Base-by-base conservation (phyloP, 2,329 filamentous ascomycete genomes). In the Diaporthe nobilis region DNA sequence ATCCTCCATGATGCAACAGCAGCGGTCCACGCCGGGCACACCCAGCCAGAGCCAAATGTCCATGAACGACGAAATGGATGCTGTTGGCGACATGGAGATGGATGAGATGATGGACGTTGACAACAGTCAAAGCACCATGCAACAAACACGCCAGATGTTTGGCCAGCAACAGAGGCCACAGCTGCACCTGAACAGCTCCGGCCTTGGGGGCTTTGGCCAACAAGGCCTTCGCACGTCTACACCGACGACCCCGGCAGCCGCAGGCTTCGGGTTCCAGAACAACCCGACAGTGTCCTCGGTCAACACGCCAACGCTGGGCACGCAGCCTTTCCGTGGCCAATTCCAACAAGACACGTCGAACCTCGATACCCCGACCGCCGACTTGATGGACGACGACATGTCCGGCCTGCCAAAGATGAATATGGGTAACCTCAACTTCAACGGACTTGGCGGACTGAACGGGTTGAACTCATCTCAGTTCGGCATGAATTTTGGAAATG, bases 251-350 rank as follows among this genome's bases (percentile, higher is more conserved):
- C 96, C 96, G 2, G 93, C 93, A 44, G 89, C 94, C 37, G 91
- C 93, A 63, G 92, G 90, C 80, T 95, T 96, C 81, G 92, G 92
- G 68, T 92, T 98, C 79, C 94, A 95, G 82, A 95, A 98, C 83
- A 98, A 98, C 83, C 96, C 96, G 22, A 98, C 96, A 1, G 96
- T 98, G 25, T 99, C 97, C 4, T 98, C 96, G 4, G 96, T 98
- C 73, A 98, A 98, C 84, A 98, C 96, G 0, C 96, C 96, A 0
- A 98, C 96, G 0, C 89, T 98, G 75, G 94, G 94, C 76, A 95
- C 95, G 1, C 93, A 95, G 78, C 93, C 94, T 47, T 87, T 92
- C 77, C 89, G 91, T 57, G 90, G 87, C 76, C 88, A 88, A 79
- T 91, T 85, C 71, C 82, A 86, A 75, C 81, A 80, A 53, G 92